Evolutionary conservation across 2,329 filamentous ascomycete species (phyloP).

Genomic region (Onygenales sp.): DNA sequence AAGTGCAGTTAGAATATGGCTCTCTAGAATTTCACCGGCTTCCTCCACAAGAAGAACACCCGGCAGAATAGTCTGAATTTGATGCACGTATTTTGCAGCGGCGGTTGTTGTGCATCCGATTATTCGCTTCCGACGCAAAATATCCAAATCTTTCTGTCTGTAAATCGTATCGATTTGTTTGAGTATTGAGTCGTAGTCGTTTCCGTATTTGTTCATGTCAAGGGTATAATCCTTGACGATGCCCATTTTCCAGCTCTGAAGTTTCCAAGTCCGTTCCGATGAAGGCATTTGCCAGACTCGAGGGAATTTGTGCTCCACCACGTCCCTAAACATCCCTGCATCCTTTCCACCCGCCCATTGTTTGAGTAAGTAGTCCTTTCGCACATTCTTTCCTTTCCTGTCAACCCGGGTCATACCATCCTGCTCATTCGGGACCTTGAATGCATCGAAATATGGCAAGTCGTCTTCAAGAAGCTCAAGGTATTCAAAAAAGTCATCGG

Average conservation of each 20-base stretch:
- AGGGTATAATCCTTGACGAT: slow-evolving; percentile 44
- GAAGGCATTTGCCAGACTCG: slow-evolving; percentile 46
- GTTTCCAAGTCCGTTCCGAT: slow-evolving; percentile 25
- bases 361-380: slow-evolving; percentile 42
- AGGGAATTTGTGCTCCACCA: slow-evolving; percentile 18
- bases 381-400: slow-evolving; percentile 34
- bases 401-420: slow-evolving; percentile 42
- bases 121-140: slow-evolving; percentile 48
- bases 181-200: slow-evolving; percentile 7
- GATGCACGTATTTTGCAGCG: slow-evolving; percentile 51
- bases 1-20: slow-evolving; percentile 55
- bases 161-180: slow-evolving; percentile 4
- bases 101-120: slow-evolving; percentile 64
- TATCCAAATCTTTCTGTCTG: slow-evolving; percentile 27
- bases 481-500: slow-evolving; percentile 30
- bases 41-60: slow-evolving; percentile 61
- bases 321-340: slow-evolving; percentile 35
- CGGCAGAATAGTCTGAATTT: slow-evolving; percentile 46
- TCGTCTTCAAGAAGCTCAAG: slow-evolving; percentile 47
- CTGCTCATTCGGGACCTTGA: slow-evolving; percentile 39
- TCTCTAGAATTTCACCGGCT: slow-evolving; percentile 63
- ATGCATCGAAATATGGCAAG: slow-evolving; percentile 46
- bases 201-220: slow-evolving; percentile 9
- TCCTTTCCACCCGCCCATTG: slow-evolving; percentile 43
- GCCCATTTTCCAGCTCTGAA: slow-evolving; percentile 34